Conservation (phyloP, 495 filamentous ascomycete genomes). For the Tuber calosporum region DNA sequence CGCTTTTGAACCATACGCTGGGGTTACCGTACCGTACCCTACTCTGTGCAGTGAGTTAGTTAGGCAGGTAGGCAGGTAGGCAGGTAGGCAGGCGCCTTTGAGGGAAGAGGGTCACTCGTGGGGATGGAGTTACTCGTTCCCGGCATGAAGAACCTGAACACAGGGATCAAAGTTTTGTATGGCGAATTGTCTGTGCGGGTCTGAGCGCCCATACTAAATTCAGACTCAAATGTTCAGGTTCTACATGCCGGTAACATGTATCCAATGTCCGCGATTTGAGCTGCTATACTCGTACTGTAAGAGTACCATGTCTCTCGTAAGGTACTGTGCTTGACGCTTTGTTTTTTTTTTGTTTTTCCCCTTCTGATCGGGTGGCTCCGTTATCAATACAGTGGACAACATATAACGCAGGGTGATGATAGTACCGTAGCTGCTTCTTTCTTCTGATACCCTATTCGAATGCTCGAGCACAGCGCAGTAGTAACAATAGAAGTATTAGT, state of each 20-base stretch:
- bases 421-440: neutral
- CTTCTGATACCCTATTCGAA: neutral
- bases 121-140: neutral
- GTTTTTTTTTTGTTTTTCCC: neutral
- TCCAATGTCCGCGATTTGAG: neutral
- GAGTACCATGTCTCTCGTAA: neutral
- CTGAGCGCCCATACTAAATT: too few species aligned
- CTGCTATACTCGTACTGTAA: neutral
- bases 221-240: too few species aligned
- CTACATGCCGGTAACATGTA: too few species aligned
- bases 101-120: neutral
- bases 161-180: too few species aligned
- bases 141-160: too few species aligned
- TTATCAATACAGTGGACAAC: neutral
- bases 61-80: too few species aligned
- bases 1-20: neutral
- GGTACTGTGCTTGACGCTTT: neutral
- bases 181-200: too few species aligned
- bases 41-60: neutral
- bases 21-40: neutral
- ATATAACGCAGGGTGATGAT: neutral
- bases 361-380: neutral
- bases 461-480: neutral
- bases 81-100: neutral
- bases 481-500: neutral